Evolutionary conservation across 2,329 filamentous ascomycete genomes (phyloP), one percentile per base, ranked within the genome.

Genomic region (Albifimbria verrucaria): DNA sequence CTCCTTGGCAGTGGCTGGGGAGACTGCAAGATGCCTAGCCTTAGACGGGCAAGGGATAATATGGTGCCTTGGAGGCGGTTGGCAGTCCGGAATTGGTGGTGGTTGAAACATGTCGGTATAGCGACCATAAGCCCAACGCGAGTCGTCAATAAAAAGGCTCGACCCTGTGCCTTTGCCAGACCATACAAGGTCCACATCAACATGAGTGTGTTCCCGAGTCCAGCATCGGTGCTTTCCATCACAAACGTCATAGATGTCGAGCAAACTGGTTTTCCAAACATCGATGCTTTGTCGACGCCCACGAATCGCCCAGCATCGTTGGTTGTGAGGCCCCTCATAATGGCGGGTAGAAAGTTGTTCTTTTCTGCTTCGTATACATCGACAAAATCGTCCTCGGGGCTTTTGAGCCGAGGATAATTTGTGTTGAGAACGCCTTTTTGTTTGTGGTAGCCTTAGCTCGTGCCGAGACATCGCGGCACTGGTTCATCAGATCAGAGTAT

Each of bases 121-220:
- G 49, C 79, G 77, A 10, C 91, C 91, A 62, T 94, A 94, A 1
- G 88, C 86, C 87, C 92, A 96, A 59, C 87, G 80, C 7, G 87
- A 84, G 69, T 96, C 91, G 62, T 95, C 90, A 57, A 96, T 77
- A 72, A 95, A 70, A 96, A 95, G 1, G 84, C 78, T 22, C 90
- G 78, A 15, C 82, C 82, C 66, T 95, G 88, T 54, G 85, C 81
- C 65, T 87, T 78, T 2, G 91, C 90, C 51, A 95, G 72, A 3
- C 89, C 89, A 65, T 94, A 95, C 23, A 90, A 87, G 62, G 88
- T 87, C 90, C 91, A 96, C 52, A 96, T 67, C 64, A 86, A 81
- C 80, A 95, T 85, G 54, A 96, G 70, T 2, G 87, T 85, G 58
- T 83, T 85, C 6, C 91, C 91, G 10, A 96, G 76, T 3, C 91